phyloP scores from a whole-genome alignment of 2,329 filamentous ascomycete species.

The Elsinoe ampelina region DNA sequence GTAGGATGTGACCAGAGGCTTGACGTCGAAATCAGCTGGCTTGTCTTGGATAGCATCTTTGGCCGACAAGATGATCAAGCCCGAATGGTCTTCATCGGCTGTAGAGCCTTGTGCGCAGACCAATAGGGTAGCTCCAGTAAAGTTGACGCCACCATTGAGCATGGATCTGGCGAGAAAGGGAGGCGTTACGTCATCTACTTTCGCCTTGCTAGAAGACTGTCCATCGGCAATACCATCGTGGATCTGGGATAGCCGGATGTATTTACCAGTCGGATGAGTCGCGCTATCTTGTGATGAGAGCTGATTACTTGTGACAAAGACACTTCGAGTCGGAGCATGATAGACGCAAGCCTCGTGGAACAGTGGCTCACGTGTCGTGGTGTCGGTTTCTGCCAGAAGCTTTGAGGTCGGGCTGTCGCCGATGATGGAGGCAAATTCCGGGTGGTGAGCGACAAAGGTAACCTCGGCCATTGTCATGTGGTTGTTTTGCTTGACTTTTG shows the following conservation, averaged over 20 bases:
- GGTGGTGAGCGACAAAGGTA: background rate
- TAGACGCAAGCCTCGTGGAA: conserved; percentile 33
- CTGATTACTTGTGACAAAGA: conserved; percentile 36
- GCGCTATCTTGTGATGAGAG: conserved; percentile 13
- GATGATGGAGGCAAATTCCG: conserved; percentile 3
- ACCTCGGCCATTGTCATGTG: background rate
- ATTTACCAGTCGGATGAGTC: background rate
- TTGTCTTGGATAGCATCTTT: conserved; percentile 3
- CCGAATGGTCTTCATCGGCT: conserved; percentile 16
- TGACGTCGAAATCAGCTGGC: conserved; percentile 19
- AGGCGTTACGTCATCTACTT: conserved; percentile 23
- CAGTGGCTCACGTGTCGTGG: background rate
- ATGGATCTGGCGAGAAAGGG: conserved; percentile 22
- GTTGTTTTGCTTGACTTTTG: background rate
- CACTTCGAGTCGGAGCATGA: conserved; percentile 26
- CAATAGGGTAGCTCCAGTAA: conserved; percentile 27
- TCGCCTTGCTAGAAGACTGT: conserved; percentile 22
- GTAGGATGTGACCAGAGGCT: conserved; percentile 46
- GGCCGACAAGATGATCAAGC: conserved; percentile 20
- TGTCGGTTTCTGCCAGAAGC: conserved; percentile 6
- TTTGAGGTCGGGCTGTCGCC: background rate
- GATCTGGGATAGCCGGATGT: background rate
- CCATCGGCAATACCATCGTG: conserved; percentile 8
- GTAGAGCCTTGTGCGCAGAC: conserved; percentile 26
- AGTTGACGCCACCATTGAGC: conserved; percentile 44